Evolutionary conservation across 176 grass and related monocot genomes (phyloP), one percentile per base, ranked within the genome.

Genomic region (Puya raimondii): DNA sequence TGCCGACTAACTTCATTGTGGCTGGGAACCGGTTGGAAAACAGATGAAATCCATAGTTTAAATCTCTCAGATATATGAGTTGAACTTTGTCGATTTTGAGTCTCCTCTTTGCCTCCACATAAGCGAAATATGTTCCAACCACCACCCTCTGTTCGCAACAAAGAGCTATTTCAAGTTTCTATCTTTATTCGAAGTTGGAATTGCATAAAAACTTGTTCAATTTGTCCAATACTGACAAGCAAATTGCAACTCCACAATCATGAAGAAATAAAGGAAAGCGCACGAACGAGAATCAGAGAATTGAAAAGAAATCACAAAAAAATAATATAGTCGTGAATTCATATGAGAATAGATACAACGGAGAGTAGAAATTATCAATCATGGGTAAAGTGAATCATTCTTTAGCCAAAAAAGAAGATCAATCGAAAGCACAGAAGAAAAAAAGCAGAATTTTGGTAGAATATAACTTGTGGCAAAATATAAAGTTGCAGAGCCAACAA

Each of bases 121-220:
- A 97, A 75, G 12, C 57, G 79, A 74, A 92, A 87, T 81, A 96
- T 83, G 65, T 83, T 88, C 73, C 87, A 89, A 68, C 69, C 66
- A 65, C 69, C 66, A 76, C 84, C 79, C 4, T 85, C 92, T 96
- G 88, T 13, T 76, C 25, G 74, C 12, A 82, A 64, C 11, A 73
- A 69, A 86, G 42, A 59, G 3, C 33, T 42, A 42, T 42, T 42
- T 42, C 54, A 58, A 58, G 54, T 17, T 17, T 9, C 16, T 20
- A 18, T 59, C 20, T 59, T 2, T 59, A 1, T 59, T 59, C 54
- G 2, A 59, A 59, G 20, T 16, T 8, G 20, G 13, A 59, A 20
- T 7, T 14, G 16, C 52, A 56, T 42, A 42, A 42, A 42, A 42
- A 1, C 33, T 42, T 42, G 33, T 8, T 42, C 33, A 42, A 42